Evolutionary conservation across 208 protist species (phyloP).

Genomic region (Naegleria gruberi): DNA sequence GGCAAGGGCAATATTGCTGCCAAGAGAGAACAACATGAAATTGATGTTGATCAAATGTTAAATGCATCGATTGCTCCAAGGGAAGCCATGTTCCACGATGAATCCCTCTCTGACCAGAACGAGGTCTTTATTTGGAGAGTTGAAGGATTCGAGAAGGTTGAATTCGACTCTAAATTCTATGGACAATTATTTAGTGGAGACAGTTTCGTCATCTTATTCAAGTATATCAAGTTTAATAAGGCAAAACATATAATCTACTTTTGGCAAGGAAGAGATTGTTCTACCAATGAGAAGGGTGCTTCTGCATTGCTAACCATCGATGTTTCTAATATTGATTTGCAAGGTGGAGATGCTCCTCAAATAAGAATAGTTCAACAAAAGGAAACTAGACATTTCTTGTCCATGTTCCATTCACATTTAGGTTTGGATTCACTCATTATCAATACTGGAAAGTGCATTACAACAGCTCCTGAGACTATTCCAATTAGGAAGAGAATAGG

Average conservation of each 20-base stretch:
- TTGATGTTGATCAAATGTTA: not conserved
- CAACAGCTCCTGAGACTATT: not conserved
- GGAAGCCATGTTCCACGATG: not conserved
- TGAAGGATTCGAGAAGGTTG: conserved; percentile 1
- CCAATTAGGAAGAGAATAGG: too few species aligned
- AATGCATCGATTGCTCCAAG: not conserved
- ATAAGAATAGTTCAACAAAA: conserved; percentile 1
- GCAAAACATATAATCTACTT: not conserved
- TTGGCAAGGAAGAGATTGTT: conserved; percentile 20
- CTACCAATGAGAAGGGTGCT: conserved; percentile 12
- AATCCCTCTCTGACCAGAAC: not conserved
- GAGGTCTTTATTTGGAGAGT: not conserved
- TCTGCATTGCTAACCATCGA: conserved; percentile 16
- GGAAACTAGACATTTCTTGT: conserved; percentile 6
- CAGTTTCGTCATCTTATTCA: not conserved
- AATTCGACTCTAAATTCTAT: not conserved
- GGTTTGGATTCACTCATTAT: not conserved
- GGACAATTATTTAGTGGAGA: not conserved
- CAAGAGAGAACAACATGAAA: not conserved
- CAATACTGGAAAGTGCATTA: not conserved
- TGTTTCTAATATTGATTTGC: not conserved
- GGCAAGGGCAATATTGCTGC: not conserved
- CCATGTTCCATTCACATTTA: not conserved
- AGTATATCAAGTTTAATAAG: not conserved
- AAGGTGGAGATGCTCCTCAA: not conserved